phyloP scores from a whole-genome alignment of 1,284 basidiomycete species.

The Somion occarium region DNA sequence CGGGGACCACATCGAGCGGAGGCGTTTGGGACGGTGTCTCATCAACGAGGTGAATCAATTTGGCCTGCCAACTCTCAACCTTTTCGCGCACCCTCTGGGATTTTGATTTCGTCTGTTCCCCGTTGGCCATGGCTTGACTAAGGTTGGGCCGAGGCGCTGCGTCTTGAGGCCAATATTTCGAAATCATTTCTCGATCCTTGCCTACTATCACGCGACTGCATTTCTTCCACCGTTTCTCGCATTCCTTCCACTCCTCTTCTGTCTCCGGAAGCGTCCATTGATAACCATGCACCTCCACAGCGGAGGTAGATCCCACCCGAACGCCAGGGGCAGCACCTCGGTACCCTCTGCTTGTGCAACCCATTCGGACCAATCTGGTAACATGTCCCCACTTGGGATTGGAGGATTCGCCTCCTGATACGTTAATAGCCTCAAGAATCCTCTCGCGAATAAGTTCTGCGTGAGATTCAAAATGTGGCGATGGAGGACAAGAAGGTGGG shows the following conservation, averaged over 20 bases:
- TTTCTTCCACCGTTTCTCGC: conserved; percentile 21
- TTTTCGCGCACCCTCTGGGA: conserved; percentile 20
- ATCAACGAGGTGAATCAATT: conserved; percentile 9
- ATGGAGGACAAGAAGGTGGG: conserved; percentile 17
- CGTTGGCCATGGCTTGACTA: not conserved
- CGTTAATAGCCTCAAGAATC: conserved; percentile 15
- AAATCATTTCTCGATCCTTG: conserved; percentile 10
- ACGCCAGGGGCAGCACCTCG: conserved; percentile 18
- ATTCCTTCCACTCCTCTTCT: conserved; percentile 23
- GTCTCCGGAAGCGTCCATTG: conserved; percentile 22
- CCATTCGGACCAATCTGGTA: conserved; percentile 17
- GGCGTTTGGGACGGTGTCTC: not conserved
- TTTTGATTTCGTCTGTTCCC: conserved; percentile 9
- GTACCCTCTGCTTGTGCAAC: conserved; percentile 23
- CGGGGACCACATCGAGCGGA: not conserved
- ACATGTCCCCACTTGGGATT: conserved; percentile 27
- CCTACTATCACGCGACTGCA: conserved; percentile 9
- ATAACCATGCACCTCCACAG: conserved; percentile 15
- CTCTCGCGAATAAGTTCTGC: conserved; percentile 10
- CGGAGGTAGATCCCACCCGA: conserved; percentile 18
- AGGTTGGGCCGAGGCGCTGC: conserved; percentile 2
- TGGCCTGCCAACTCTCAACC: conserved; percentile 26
- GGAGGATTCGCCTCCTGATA: conserved; percentile 18
- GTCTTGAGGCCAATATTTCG: conserved; percentile 19
- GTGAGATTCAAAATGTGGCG: conserved; percentile 14